A percentile compares a stretch with the other conserved stretches of the same genome.
These are phyloP conservation scores for Mortierella sp. DNA, from an alignment of 371 early-diverging fungal genomes.

Conservation along the genomic window DNA sequence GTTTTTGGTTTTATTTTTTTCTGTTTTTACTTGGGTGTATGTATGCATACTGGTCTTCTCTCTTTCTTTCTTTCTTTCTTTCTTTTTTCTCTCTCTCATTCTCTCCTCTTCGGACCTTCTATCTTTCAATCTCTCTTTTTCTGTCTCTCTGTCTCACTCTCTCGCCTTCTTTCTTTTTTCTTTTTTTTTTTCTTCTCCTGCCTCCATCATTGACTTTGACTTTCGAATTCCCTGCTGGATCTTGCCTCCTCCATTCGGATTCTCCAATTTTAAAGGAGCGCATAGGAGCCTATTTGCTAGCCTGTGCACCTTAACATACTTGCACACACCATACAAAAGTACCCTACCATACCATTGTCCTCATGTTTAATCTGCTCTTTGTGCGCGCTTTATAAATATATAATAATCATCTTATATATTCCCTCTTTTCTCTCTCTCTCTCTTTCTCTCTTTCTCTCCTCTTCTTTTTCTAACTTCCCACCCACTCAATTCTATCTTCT, in stretches of 20 bases:
- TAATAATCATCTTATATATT: too few relatives aligned
- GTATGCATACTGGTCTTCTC: not conserved
- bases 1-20: constrained; percentile 7
- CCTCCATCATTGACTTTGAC: not conserved
- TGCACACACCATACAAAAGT: not conserved
- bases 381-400: not conserved
- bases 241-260: not conserved
- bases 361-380: not conserved
- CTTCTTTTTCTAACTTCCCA: not conserved
- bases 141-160: not conserved
- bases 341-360: not conserved
- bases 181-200: not conserved
- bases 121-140: not conserved
- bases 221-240: not conserved
- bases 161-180: not conserved
- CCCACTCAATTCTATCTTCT: constrained; percentile 1
- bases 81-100: not conserved
- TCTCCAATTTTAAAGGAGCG: not conserved
- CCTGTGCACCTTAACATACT: not conserved
- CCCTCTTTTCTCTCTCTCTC: not conserved
- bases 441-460: not conserved
- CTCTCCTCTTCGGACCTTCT: not conserved
- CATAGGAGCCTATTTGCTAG: too few relatives aligned
- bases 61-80: not conserved
- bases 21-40: not conserved